Conservation (phyloP, 768 basidiomycete genomes). For the Tulasnella sp. region DNA sequence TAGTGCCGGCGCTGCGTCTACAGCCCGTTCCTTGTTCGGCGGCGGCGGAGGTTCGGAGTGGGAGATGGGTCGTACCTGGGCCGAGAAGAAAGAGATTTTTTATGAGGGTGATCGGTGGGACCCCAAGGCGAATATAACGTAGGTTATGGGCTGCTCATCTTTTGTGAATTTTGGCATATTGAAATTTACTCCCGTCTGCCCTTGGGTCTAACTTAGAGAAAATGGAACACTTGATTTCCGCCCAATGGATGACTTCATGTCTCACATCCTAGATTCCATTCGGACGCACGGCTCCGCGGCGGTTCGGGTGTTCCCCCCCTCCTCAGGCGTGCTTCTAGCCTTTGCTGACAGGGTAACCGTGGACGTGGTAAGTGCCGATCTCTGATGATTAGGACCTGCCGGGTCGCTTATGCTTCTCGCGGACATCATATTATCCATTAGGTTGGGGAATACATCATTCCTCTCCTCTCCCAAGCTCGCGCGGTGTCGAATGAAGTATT, state of each 20-base stretch:
- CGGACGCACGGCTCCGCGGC: slow-evolving; percentile 71
- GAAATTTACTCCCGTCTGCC: not conserved
- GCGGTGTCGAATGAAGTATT: slow-evolving; percentile 63
- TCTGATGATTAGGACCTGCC: not conserved
- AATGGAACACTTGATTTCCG: slow-evolving; percentile 71
- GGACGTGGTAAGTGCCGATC: slow-evolving; percentile 59
- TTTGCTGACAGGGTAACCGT: slow-evolving; percentile 78
- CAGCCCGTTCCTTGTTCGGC: not conserved
- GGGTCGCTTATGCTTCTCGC: slow-evolving; percentile 10
- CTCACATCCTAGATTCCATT: slow-evolving; percentile 54
- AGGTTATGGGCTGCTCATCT: slow-evolving; percentile 27
- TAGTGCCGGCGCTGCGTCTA: slow-evolving; percentile 5
- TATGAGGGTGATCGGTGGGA: slow-evolving; percentile 78
- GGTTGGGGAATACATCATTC: slow-evolving; percentile 81
- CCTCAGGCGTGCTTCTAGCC: slow-evolving; percentile 63
- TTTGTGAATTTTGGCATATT: not conserved
- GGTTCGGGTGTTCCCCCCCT: slow-evolving; percentile 75
- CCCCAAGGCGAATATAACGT: slow-evolving; percentile 75
- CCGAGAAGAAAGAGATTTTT: slow-evolving; percentile 90
- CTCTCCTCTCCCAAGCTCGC: slow-evolving; percentile 68
- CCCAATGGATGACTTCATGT: slow-evolving; percentile 90
- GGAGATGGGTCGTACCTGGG: slow-evolving; percentile 94
- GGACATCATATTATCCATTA: slow-evolving; percentile 29
- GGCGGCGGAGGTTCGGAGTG: slow-evolving; percentile 42
- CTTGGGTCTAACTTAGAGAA: slow-evolving; percentile 32